These are phyloP conservation scores for Angophora floribunda DNA, from an alignment of 345 rosid genomes.

Conservation along the genomic window DNA sequence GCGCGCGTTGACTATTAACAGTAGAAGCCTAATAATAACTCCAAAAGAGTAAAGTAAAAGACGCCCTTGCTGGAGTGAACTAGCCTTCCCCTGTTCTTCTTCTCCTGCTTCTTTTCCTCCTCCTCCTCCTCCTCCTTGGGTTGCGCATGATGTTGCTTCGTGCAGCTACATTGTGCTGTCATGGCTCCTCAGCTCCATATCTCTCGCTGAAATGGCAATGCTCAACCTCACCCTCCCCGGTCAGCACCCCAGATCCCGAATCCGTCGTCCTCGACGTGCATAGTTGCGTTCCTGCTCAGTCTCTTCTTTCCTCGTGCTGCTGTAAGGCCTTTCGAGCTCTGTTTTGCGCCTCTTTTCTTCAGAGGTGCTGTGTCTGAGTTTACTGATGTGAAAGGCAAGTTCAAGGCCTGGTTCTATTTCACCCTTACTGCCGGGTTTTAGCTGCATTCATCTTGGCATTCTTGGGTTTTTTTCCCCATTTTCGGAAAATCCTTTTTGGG, in stretches of 20 bases:
- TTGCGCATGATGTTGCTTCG: conserved; percentile 11
- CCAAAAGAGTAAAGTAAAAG: neutral
- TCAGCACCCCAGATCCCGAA: conserved; percentile 71
- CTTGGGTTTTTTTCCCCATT: neutral
- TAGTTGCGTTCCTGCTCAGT: conserved; percentile 29
- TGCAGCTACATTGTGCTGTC: conserved; percentile 42
- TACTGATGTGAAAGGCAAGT: neutral
- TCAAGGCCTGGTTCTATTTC: neutral
- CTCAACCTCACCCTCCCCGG: conserved; percentile 43
- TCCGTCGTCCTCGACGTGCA: conserved; percentile 69
- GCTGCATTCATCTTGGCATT: neutral
- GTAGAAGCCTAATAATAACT: neutral
- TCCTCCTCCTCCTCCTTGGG: neutral
- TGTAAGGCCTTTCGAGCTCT: neutral
- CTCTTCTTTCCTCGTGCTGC: neutral
- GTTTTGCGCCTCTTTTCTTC: neutral
- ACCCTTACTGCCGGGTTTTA: neutral
- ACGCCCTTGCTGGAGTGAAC: neutral
- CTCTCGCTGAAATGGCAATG: conserved; percentile 25
- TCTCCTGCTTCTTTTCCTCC: neutral
- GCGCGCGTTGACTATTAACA: neutral
- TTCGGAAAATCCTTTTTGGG: neutral
- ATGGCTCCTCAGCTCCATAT: conserved; percentile 24
- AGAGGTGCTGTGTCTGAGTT: neutral
- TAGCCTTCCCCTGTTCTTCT: neutral